A percentile compares a stretch with the other conserved stretches of the same genome.
Conservation (phyloP, 345 rosid genomes). For the Arabidopsis suecica region DNA sequence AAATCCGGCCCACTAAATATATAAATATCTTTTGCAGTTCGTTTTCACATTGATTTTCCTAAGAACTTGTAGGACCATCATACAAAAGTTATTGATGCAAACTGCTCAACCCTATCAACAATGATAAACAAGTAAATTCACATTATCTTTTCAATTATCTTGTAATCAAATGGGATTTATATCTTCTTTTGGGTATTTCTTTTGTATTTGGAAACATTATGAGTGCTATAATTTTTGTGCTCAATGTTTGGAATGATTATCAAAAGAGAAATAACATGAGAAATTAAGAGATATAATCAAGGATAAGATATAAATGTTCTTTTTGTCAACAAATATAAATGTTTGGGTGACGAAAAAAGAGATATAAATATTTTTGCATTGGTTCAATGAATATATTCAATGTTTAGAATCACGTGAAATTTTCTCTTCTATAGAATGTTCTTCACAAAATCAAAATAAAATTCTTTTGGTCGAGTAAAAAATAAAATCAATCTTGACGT, state of each 20-base stretch:
- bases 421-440: neutral
- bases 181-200: neutral
- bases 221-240: neutral
- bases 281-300: neutral
- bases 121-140: neutral
- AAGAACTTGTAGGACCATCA: conserved; percentile 42
- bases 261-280: neutral
- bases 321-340: too few species aligned
- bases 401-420: conserved; percentile 10
- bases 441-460: neutral
- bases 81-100: conserved; percentile 42
- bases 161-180: neutral
- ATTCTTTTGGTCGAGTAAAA: neutral
- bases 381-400: conserved; percentile 11
- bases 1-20: conserved; percentile 39
- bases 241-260: conserved; percentile 13
- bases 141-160: neutral
- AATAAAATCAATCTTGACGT: neutral
- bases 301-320: conserved; percentile 13
- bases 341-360: neutral
- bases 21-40: conserved; percentile 13
- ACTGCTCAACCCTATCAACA: conserved; percentile 22
- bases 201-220: neutral
- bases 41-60: conserved; percentile 39
- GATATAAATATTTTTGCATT: conserved; percentile 5